Evolutionary conservation across 2,329 filamentous ascomycete species (phyloP).

Genomic region (Stachybotrys chlorohalonatus): DNA sequence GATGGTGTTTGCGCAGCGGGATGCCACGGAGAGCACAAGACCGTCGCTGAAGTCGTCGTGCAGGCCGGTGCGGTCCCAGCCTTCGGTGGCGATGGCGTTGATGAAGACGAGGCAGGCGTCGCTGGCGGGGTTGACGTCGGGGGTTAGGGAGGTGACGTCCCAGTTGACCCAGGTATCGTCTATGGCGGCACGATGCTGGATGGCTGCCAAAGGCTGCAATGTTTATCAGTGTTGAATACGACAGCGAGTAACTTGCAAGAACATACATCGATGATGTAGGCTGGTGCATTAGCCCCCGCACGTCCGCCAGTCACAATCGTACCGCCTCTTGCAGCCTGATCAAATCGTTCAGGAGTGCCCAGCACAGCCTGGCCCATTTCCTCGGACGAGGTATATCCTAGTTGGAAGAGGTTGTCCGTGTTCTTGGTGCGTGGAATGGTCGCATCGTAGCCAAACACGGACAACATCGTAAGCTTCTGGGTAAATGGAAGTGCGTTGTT

Average conservation of each 20-base stretch:
- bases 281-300: slow-evolving; percentile 39
- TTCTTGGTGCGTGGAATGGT: slow-evolving; percentile 36
- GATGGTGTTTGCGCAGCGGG: slow-evolving; percentile 51
- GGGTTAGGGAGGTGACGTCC: slow-evolving; percentile 25
- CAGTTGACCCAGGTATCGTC: slow-evolving; percentile 49
- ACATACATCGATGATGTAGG: slow-evolving; percentile 39
- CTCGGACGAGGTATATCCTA: slow-evolving; percentile 36
- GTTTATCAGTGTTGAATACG: not conserved
- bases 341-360: slow-evolving; percentile 32
- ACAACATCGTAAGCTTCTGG: slow-evolving; percentile 44
- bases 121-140: slow-evolving; percentile 24
- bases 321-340: slow-evolving; percentile 40
- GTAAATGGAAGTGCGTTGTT: slow-evolving; percentile 52
- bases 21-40: slow-evolving; percentile 49
- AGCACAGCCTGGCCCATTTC: slow-evolving; percentile 36
- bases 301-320: slow-evolving; percentile 44
- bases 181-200: slow-evolving; percentile 42
- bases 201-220: slow-evolving; percentile 42
- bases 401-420: slow-evolving; percentile 32
- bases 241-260: not conserved
- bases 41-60: slow-evolving; percentile 59
- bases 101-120: slow-evolving; percentile 75
- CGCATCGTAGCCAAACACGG: slow-evolving; percentile 59
- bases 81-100: slow-evolving; percentile 71
- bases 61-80: slow-evolving; percentile 57